Conservation (phyloP, 2,329 filamentous ascomycete species). For the Aspergillus sp. region DNA sequence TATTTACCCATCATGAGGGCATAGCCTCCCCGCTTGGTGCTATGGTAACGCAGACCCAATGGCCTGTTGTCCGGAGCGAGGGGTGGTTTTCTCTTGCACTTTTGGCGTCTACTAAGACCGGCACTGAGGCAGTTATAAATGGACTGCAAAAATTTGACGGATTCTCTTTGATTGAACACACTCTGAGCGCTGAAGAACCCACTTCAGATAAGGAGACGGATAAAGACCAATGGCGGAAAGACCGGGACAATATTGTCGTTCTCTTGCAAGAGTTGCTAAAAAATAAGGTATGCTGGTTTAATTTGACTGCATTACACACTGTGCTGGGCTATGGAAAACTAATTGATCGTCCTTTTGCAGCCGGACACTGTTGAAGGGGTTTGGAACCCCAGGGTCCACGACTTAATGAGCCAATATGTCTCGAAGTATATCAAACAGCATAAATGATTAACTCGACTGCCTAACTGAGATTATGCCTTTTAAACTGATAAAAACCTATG, state of each 20-base stretch:
- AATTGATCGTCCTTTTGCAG: slow-evolving; percentile 20
- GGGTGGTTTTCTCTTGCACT: slow-evolving; percentile 51
- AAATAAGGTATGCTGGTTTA: slow-evolving; percentile 34
- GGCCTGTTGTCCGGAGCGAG: slow-evolving; percentile 50
- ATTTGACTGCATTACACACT: neutral
- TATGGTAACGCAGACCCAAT: slow-evolving; percentile 48
- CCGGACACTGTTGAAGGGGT: slow-evolving; percentile 27
- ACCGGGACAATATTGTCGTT: slow-evolving; percentile 43
- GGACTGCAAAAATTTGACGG: slow-evolving; percentile 38
- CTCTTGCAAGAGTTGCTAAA: slow-evolving; percentile 41
- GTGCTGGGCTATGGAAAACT: neutral
- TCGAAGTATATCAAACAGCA: slow-evolving; percentile 20
- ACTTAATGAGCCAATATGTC: slow-evolving; percentile 27
- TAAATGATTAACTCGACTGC: neutral
- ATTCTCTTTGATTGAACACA: slow-evolving; percentile 34
- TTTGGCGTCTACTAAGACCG: slow-evolving; percentile 40
- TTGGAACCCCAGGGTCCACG: slow-evolving; percentile 29
- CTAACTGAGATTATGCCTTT: neutral
- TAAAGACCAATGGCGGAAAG: slow-evolving; percentile 32
- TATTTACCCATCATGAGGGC: slow-evolving; percentile 37
- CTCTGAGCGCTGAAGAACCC: slow-evolving; percentile 23
- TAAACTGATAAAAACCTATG: neutral
- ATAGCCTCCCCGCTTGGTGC: slow-evolving; percentile 42
- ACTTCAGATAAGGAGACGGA: slow-evolving; percentile 23
- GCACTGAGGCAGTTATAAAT: slow-evolving; percentile 34